Percentiles rank a stretch among this genome's conserved stretches.
These are phyloP conservation scores for Nicotiana otophora DNA, from an alignment of 257 asterid genomes.

Conservation along the genomic window DNA sequence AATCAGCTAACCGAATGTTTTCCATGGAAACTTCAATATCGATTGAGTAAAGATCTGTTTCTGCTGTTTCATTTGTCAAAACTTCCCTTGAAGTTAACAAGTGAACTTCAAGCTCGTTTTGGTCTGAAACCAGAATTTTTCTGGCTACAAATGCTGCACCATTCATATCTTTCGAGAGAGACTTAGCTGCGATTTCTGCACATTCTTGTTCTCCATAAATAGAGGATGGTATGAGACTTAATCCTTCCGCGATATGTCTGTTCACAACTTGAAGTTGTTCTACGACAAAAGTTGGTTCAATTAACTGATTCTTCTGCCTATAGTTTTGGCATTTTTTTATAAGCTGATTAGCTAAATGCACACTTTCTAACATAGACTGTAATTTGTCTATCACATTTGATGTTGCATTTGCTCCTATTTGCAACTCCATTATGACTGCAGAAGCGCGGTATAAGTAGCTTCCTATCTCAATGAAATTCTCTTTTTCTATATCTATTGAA, in stretches of 20 bases:
- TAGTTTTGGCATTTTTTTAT: constrained; percentile 25
- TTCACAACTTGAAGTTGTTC: constrained; percentile 48
- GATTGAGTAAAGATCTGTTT: constrained; percentile 55
- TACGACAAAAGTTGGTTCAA: constrained; percentile 24
- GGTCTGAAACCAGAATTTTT: constrained; percentile 15
- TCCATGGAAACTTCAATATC: constrained; percentile 37
- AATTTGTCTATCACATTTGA: constrained; percentile 37
- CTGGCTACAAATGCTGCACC: constrained; percentile 24
- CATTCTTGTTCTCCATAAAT: constrained; percentile 39
- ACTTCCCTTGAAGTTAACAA: constrained; percentile 7
- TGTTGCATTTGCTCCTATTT: constrained; percentile 32
- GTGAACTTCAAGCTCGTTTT: constrained; percentile 11
- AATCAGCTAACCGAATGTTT: constrained; percentile 25
- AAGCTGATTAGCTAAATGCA: constrained; percentile 39
- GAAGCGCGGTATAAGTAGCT: constrained; percentile 65
- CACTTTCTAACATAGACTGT: constrained; percentile 35
- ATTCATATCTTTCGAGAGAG: constrained; percentile 60
- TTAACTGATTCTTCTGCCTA: constrained; percentile 11
- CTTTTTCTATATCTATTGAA: constrained; percentile 38
- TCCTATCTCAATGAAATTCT: constrained; percentile 45
- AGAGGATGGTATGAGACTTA: constrained; percentile 38
- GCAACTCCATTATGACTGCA: constrained; percentile 49
- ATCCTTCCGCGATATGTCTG: constrained; percentile 48
- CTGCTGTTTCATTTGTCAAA: constrained; percentile 15
- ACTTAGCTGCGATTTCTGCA: constrained; percentile 42